Percentiles rank a stretch among this genome's conserved stretches.
Conservation (phyloP, 169 alveolate genomes). For the Plasmodium inui region DNA sequence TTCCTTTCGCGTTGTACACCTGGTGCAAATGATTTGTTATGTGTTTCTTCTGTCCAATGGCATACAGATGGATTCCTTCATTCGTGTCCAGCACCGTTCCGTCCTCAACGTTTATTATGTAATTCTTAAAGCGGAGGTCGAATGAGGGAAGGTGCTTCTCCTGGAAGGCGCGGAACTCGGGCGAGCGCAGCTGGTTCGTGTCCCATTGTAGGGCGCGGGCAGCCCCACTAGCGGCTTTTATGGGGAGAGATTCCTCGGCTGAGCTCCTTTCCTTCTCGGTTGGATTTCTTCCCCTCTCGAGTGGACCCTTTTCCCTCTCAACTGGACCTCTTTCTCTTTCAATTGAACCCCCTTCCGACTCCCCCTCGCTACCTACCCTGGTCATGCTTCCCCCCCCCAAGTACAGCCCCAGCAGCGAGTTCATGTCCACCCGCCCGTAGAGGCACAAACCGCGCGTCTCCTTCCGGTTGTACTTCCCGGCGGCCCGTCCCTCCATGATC, state of each 20-base stretch:
- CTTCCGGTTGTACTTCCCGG: conserved; percentile 3
- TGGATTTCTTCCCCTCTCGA: background rate
- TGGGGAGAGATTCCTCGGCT: background rate
- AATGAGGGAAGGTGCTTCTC: background rate
- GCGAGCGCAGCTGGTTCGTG: background rate
- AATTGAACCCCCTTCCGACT: background rate
- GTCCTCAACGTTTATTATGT: conserved; percentile 46
- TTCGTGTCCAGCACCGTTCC: conserved; percentile 34
- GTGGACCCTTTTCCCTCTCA: background rate
- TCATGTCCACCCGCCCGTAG: conserved; percentile 58
- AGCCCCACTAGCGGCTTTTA: background rate
- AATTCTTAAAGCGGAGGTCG: conserved; percentile 11
- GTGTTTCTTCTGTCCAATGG: conserved; percentile 64
- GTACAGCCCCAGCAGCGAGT: conserved; percentile 1
- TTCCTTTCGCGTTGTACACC: conserved; percentile 7
- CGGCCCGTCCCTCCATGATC: conserved; percentile 23
- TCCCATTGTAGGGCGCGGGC: background rate
- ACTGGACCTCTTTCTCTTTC: background rate
- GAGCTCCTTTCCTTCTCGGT: background rate
- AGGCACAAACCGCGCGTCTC: conserved; percentile 61
- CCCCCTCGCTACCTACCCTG: background rate
- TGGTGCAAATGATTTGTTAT: conserved; percentile 33
- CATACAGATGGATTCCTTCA: conserved; percentile 31
- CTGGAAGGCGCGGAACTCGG: conserved; percentile 2
- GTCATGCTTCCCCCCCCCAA: background rate